Percentiles rank a stretch among this genome's conserved stretches.
Evolutionary conservation across 805 yeast species (phyloP).

Genomic region (Spathaspora boniae): DNA sequence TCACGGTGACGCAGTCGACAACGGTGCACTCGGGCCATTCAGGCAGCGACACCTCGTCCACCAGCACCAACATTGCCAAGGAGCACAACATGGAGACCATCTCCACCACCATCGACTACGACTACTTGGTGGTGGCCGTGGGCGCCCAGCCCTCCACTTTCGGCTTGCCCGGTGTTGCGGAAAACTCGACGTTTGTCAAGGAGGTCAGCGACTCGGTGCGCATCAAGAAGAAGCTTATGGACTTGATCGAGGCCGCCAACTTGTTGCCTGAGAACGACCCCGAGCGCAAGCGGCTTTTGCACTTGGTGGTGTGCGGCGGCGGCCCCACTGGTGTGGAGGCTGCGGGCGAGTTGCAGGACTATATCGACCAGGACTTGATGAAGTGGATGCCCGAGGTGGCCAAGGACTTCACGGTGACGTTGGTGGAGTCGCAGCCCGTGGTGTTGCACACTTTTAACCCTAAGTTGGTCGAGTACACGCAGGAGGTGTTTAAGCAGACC

Average conservation of each 20-base stretch:
- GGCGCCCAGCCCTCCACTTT: conserved; percentile 95
- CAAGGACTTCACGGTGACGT: conserved; percentile 74
- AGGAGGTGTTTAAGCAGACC: conserved; percentile 62
- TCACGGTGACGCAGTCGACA: conserved; percentile 60
- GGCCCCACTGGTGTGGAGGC: conserved; percentile 99
- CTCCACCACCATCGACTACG: conserved; percentile 54
- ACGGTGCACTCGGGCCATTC: conserved; percentile 55
- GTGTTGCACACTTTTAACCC: conserved; percentile 74
- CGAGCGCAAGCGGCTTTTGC: conserved; percentile 80
- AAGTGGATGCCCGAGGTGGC: conserved; percentile 88
- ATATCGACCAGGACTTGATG: conserved; percentile 83
- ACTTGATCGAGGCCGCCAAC: conserved; percentile 84
- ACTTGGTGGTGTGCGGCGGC: conserved; percentile 93
- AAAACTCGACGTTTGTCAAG: conserved; percentile 83
- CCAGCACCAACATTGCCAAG: conserved; percentile 35
- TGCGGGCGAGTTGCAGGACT: conserved; percentile 95
- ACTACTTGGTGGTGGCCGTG: conserved; percentile 85
- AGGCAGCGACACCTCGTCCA: conserved; percentile 43
- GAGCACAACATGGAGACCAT: conserved; percentile 43
- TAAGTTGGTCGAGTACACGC: conserved; percentile 72
- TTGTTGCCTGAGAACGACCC: conserved; percentile 69
- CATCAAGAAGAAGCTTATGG: conserved; percentile 79
- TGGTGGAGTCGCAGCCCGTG: conserved; percentile 88
- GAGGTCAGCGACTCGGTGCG: conserved; percentile 86
- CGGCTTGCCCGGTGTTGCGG: conserved; percentile 91